Percentiles rank a stretch among this genome's conserved stretches.
Evolutionary conservation across 2,329 filamentous ascomycete species (phyloP).

Genomic region (Lachnellula cervina): DNA sequence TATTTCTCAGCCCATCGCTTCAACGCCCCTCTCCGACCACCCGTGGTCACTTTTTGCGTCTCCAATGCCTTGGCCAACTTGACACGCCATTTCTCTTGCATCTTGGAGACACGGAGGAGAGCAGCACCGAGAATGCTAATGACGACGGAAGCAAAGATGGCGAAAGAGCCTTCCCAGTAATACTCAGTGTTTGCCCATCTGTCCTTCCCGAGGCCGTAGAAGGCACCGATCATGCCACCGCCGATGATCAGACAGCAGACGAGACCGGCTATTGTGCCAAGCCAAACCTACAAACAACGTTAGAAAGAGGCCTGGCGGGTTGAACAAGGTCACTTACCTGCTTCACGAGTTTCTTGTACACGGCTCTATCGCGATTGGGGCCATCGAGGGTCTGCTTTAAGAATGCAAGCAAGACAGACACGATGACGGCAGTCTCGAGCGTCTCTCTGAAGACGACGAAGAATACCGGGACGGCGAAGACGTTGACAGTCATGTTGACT

Average conservation of each 20-base stretch:
- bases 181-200: constrained; percentile 65
- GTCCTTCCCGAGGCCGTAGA: constrained; percentile 61
- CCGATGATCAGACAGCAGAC: constrained; percentile 55
- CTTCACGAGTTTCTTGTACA: constrained; percentile 63
- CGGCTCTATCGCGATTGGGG: constrained; percentile 52
- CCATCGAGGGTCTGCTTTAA: constrained; percentile 73
- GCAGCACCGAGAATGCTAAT: constrained; percentile 78
- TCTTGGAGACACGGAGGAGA: constrained; percentile 73
- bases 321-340: constrained; percentile 38
- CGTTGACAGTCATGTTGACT: constrained; percentile 53
- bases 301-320: neutral
- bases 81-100: constrained; percentile 82
- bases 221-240: constrained; percentile 56
- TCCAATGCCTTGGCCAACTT: constrained; percentile 72
- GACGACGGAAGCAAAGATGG: constrained; percentile 69
- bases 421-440: constrained; percentile 77
- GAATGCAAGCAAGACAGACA: constrained; percentile 82
- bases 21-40: constrained; percentile 41
- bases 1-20: constrained; percentile 71
- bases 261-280: constrained; percentile 47
- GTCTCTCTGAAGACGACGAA: constrained; percentile 87
- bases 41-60: constrained; percentile 37
- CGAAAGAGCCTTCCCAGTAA: constrained; percentile 78
- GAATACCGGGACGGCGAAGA: constrained; percentile 78
- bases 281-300: constrained; percentile 47